phyloP scores from a whole-genome alignment of 1,284 basidiomycete genomes.

The Heliocybe sulcata region DNA sequence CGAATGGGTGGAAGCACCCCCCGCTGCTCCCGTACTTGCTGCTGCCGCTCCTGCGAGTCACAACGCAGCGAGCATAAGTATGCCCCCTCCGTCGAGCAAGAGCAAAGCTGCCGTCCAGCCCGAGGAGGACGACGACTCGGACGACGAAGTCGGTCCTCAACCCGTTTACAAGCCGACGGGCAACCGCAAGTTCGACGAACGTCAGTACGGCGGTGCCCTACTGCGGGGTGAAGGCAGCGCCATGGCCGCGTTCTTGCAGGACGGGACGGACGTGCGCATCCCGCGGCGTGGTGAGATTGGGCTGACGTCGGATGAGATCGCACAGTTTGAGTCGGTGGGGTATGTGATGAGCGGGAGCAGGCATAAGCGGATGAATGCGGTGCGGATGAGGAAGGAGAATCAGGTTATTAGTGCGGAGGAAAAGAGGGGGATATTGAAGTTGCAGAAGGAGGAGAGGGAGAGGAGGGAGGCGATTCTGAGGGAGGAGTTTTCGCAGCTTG shows the following conservation, averaged over 20 bases:
- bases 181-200: slow-evolving; percentile 59
- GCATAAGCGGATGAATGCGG: slow-evolving; percentile 94
- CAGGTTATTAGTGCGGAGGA: slow-evolving; percentile 98
- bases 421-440: slow-evolving; percentile 87
- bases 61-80: slow-evolving; percentile 3
- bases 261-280: slow-evolving; percentile 85
- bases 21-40: slow-evolving; percentile 22
- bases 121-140: slow-evolving; percentile 39
- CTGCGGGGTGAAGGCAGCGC: slow-evolving; percentile 93
- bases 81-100: slow-evolving; percentile 13
- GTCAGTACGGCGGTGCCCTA: slow-evolving; percentile 79
- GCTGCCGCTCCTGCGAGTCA: slow-evolving; percentile 14
- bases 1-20: slow-evolving; percentile 69
- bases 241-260: slow-evolving; percentile 92
- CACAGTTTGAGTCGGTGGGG: slow-evolving; percentile 81
- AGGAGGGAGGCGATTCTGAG: slow-evolving; percentile 77
- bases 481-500: slow-evolving; percentile 76
- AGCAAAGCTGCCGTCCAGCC: slow-evolving; percentile 11
- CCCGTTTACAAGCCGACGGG: slow-evolving; percentile 36
- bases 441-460: slow-evolving; percentile 90
- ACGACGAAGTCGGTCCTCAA: slow-evolving; percentile 51
- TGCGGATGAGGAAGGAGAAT: slow-evolving; percentile 97
- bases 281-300: slow-evolving; percentile 99
- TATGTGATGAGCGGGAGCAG: slow-evolving; percentile 98
- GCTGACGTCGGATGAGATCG: slow-evolving; percentile 82